These are phyloP conservation scores for Leucocoprinus leucothites DNA, from an alignment of 768 basidiomycete species.

Conservation along the genomic window DNA sequence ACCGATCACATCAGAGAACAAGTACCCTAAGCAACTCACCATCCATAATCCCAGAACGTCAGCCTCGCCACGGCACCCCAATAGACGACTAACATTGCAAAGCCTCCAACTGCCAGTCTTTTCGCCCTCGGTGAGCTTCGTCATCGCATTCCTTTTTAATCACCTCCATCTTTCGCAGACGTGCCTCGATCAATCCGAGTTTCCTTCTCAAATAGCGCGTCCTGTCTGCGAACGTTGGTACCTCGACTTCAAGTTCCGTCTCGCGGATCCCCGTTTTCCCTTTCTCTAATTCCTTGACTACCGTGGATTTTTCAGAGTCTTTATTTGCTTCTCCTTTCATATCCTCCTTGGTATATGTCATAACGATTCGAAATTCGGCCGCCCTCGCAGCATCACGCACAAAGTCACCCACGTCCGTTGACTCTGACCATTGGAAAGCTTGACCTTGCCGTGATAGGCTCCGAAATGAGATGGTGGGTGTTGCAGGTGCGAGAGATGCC, in stretches of 20 bases:
- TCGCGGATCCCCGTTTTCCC: conserved; percentile 5
- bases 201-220: conserved; percentile 54
- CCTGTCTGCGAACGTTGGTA: conserved; percentile 61
- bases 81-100: conserved; percentile 57
- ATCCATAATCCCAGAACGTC: conserved; percentile 62
- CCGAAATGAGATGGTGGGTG: conserved; percentile 42
- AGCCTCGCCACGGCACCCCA: conserved; percentile 64
- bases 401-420: conserved; percentile 65
- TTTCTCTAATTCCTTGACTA: conserved; percentile 2
- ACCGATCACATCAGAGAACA: neutral
- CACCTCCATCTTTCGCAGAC: conserved; percentile 47
- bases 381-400: conserved; percentile 57
- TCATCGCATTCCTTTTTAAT: conserved; percentile 55
- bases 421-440: conserved; percentile 57
- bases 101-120: conserved; percentile 53
- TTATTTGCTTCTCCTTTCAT: conserved; percentile 4
- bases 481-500: conserved; percentile 35
- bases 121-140: conserved; percentile 56
- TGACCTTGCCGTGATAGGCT: conserved; percentile 29
- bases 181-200: conserved; percentile 37
- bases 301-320: neutral
- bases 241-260: conserved; percentile 43
- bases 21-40: conserved; percentile 25
- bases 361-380: conserved; percentile 49
- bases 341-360: conserved; percentile 25